Conservation (phyloP, 75 land plant genomes). For the Ceratopteris richardii region DNA sequence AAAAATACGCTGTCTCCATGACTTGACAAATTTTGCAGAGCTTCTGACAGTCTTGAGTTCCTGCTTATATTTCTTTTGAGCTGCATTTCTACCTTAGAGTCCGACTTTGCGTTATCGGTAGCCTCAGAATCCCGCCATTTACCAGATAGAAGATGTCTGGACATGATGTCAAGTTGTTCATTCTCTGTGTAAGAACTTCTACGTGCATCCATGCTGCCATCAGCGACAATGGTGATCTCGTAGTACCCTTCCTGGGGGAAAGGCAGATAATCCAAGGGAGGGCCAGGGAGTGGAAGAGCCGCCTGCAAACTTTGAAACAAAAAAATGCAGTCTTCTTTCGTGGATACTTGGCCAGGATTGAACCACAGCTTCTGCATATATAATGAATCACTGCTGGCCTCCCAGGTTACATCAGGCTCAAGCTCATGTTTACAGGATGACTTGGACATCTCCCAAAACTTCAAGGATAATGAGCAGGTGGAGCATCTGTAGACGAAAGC, state of each 20-base stretch:
- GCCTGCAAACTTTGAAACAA: constrained; percentile 18
- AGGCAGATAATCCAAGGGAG: constrained; percentile 35
- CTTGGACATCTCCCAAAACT: constrained; percentile 26
- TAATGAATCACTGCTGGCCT: constrained; percentile 18
- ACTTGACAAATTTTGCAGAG: no score
- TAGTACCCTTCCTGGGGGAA: constrained; percentile 82
- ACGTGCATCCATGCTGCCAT: constrained; percentile 2
- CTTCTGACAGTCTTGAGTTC: neutral
- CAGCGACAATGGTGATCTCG: constrained; percentile 45
- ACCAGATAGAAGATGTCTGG: constrained; percentile 9
- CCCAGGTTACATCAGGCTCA: constrained; percentile 29
- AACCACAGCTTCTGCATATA: constrained; percentile 36
- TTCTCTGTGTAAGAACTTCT: constrained; percentile 29
- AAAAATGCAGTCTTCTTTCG: neutral
- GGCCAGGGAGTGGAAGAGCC: constrained; percentile 53
- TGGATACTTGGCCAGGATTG: constrained; percentile 19
- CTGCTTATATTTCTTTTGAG: neutral
- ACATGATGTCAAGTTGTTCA: constrained; percentile 31
- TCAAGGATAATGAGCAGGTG: constrained; percentile 13
- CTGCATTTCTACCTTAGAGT: neutral
- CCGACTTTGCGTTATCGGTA: neutral
- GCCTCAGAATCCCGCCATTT: constrained; percentile 2
- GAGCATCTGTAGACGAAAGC: constrained; percentile 36
- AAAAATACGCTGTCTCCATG: neutral
- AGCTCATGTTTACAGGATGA: constrained; percentile 11